Evolutionary conservation across 2,329 filamentous ascomycete species (phyloP), one percentile per base, ranked within the genome.

Genomic region (Ramularia endophylla): DNA sequence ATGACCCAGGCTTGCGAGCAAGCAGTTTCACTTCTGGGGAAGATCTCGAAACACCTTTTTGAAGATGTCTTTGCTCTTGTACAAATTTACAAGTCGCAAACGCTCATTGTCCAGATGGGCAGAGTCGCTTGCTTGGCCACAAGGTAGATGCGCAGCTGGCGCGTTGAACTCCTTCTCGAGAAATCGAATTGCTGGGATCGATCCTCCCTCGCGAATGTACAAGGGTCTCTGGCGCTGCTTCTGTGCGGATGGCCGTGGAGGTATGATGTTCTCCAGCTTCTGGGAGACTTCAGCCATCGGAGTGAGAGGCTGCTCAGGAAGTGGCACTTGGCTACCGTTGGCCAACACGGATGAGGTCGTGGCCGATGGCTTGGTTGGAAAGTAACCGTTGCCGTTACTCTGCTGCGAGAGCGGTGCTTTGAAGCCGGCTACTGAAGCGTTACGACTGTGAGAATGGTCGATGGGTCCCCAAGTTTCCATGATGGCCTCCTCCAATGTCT

Each of bases 91-190:
- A 41, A 98, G 70, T 38, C 92, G 74, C 63, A 98, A 70, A n/a
- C 92, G 71, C 73, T 98, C 92, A 57, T 98, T 97, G 58, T 94
- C 87, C 65, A 98, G 66, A 75, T 98, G 92, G 13, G 90, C 92
- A 38, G 83, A 82, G 59, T 98, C 92, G 55, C 87, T 95, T 9
- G 90, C 88, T 65, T 95, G 89, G 0, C 94, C 94, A 58, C 89
- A 95, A 0, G 92, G 94, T 25, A 98, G 67, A 63, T 97, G 89
- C 1, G 90, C 90, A 0, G 92, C 90, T 0, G 89, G 88, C 0
- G 92, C 92, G 2, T 76, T 75, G 59, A 97, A 95, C 56, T 94
- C 87, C 67, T 95, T 95, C 63, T 97, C 90, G 27, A 97, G 62
- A 59, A 97, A 97, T 5, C 92, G 73, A 42, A 97, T 97, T 0